A percentile compares a stretch with the other conserved stretches of the same genome.
Conservation (phyloP, 768 basidiomycete species). For the Gyrodon lividus region DNA sequence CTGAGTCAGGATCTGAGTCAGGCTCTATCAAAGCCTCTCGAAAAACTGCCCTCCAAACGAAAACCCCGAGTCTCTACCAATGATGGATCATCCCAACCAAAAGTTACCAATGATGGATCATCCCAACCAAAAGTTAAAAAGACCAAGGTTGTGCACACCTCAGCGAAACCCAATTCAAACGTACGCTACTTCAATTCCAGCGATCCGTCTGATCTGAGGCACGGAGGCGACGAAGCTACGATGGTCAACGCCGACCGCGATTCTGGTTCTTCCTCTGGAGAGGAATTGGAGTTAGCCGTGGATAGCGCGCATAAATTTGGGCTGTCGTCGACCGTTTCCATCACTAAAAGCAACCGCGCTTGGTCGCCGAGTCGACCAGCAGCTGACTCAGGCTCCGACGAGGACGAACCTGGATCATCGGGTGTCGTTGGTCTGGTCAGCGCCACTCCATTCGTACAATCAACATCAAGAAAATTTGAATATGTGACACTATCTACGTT, state of each 20-base stretch:
- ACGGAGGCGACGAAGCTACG: conserved; percentile 35
- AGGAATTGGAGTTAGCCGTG: conserved; percentile 22
- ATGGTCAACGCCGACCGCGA: conserved; percentile 37
- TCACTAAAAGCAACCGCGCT: conserved; percentile 32
- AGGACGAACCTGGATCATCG: conserved; percentile 32
- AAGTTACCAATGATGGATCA: conserved; percentile 20
- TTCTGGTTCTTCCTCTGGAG: conserved; percentile 23
- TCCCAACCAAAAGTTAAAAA: conserved; percentile 29
- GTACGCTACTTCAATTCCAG: conserved; percentile 35
- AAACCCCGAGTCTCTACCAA: conserved; percentile 35
- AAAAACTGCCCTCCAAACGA: conserved; percentile 43
- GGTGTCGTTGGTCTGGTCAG: background rate
- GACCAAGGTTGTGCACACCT: conserved; percentile 27
- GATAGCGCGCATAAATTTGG: conserved; percentile 14
- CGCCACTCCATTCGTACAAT: background rate
- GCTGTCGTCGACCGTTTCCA: conserved; percentile 12
- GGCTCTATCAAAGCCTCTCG: background rate
- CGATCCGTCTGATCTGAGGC: conserved; percentile 34
- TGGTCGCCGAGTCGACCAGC: conserved; percentile 63
- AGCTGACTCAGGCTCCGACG: conserved; percentile 49
- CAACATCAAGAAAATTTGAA: conserved; percentile 11
- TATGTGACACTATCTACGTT: conserved; percentile 48
- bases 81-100: conserved; percentile 16
- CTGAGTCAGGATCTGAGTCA: background rate
- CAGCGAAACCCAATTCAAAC: conserved; percentile 17